These are phyloP conservation scores for Zygosaccharomyces siamensis DNA, from an alignment of 805 yeast species.

Conservation along the genomic window DNA sequence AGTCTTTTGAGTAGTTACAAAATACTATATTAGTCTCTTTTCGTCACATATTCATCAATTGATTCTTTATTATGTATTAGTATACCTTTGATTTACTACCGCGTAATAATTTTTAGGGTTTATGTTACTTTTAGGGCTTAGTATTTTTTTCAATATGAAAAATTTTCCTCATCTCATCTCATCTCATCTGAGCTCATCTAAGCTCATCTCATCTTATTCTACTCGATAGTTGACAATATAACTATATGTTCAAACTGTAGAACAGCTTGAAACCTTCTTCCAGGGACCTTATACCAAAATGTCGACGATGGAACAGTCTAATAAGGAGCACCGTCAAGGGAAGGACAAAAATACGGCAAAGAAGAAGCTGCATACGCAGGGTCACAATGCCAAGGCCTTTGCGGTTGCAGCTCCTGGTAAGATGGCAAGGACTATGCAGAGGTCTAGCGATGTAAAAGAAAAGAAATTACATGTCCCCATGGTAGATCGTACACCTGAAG, in stretches of 20 bases:
- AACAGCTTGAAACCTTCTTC: no score
- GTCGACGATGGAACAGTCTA: constrained; percentile 49
- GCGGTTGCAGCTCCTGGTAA: constrained; percentile 83
- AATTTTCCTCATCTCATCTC: constrained; percentile 20
- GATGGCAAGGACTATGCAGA: constrained; percentile 73
- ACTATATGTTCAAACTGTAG: no score
- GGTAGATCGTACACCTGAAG: constrained; percentile 96
- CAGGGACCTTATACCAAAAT: neutral
- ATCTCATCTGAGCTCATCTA: constrained; percentile 11
- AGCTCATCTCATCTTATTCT: neutral
- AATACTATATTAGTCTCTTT: neutral
- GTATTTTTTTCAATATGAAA: constrained; percentile 7
- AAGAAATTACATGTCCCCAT: constrained; percentile 90
- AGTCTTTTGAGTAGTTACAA: neutral
- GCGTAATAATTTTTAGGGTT: neutral
- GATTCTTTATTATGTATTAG: neutral
- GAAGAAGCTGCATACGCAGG: constrained; percentile 83
- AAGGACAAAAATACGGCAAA: constrained; percentile 59
- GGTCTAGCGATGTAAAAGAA: constrained; percentile 79
- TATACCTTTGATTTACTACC: neutral
- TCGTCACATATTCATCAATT: neutral
- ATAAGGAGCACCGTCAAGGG: constrained; percentile 77
- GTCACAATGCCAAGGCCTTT: constrained; percentile 78
- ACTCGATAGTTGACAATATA: no score
- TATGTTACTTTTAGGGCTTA: neutral